phyloP scores from a whole-genome alignment of 2,329 filamentous ascomycete genomes.

The Ceratocystis cubensis region DNA sequence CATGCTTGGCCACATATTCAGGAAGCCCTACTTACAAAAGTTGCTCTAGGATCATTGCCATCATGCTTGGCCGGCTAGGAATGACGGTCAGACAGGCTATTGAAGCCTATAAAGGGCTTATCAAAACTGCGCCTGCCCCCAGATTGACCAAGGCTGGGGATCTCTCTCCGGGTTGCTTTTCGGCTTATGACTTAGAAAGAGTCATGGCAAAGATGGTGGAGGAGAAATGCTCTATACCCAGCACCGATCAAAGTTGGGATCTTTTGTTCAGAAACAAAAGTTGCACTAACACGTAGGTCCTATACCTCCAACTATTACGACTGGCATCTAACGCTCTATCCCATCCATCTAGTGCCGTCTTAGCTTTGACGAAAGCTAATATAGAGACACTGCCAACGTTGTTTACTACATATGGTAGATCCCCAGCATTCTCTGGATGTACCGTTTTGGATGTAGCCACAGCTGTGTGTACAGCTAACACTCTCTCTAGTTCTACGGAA shows the following conservation, averaged over 20 bases:
- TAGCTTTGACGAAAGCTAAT: background rate
- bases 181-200: background rate
- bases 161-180: background rate
- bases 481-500: too few species aligned
- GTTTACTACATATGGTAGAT: conserved; percentile 25
- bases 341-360: background rate
- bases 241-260: fast-evolving
- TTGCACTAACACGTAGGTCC: background rate
- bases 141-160: fast-evolving
- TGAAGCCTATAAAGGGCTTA: background rate
- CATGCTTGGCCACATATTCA: conserved; percentile 9
- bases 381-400: conserved; percentile 23
- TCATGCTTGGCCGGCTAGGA: background rate
- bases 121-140: background rate
- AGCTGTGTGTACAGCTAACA: conserved; percentile 25
- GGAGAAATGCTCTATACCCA: fast-evolving
- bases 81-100: background rate
- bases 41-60: background rate
- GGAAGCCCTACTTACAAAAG: background rate
- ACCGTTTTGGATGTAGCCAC: conserved; percentile 27
- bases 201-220: too few species aligned
- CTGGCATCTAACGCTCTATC: background rate
- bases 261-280: fast-evolving
- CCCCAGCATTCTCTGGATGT: conserved; percentile 21
- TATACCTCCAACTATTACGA: too few species aligned